Conservation (phyloP, 208 protist genomes). For the Wallacemonas sp. region DNA sequence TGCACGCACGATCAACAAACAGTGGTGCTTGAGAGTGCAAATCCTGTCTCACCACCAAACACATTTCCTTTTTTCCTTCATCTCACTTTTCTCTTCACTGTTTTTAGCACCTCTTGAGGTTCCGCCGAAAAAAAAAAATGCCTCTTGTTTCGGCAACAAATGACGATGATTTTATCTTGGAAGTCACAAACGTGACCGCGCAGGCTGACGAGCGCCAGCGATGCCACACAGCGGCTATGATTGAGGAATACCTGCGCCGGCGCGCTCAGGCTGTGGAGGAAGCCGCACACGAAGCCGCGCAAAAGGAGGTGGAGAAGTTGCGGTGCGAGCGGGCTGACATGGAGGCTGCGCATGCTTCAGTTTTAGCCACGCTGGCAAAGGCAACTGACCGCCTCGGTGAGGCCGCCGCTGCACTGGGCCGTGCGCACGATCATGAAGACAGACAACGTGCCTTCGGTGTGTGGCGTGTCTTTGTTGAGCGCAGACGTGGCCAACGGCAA, state of each 20-base stretch:
- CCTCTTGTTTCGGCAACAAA: slow-evolving; percentile 38
- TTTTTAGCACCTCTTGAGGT: too few relatives aligned
- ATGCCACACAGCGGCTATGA: slow-evolving; percentile 47
- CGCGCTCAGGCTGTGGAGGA: slow-evolving; percentile 20
- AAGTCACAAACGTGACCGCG: slow-evolving; percentile 32
- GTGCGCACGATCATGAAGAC: not conserved
- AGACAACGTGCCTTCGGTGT: slow-evolving; percentile 21
- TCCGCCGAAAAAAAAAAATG: slow-evolving; percentile 25
- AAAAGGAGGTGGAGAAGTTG: slow-evolving; percentile 3
- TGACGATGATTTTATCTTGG: slow-evolving; percentile 50
- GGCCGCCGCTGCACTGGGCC: slow-evolving; percentile 7
- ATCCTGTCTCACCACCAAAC: too few relatives aligned
- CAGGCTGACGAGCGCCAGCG: slow-evolving; percentile 17
- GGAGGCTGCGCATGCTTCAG: not conserved
- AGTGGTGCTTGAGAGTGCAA: too few relatives aligned
- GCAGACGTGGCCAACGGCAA: slow-evolving; percentile 20
- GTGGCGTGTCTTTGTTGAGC: slow-evolving; percentile 35
- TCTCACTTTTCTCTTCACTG: too few relatives aligned
- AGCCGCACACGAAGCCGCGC: slow-evolving; percentile 1
- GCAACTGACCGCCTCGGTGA: not conserved
- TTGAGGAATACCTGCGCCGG: slow-evolving; percentile 61
- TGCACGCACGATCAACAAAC: too few relatives aligned
- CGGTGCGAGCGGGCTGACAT: not conserved
- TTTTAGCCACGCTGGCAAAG: slow-evolving; percentile 5
- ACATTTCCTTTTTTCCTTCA: too few relatives aligned